Evolutionary conservation across 2,329 filamentous ascomycete species (phyloP).

Genomic region (Bipolaris cookei): DNA sequence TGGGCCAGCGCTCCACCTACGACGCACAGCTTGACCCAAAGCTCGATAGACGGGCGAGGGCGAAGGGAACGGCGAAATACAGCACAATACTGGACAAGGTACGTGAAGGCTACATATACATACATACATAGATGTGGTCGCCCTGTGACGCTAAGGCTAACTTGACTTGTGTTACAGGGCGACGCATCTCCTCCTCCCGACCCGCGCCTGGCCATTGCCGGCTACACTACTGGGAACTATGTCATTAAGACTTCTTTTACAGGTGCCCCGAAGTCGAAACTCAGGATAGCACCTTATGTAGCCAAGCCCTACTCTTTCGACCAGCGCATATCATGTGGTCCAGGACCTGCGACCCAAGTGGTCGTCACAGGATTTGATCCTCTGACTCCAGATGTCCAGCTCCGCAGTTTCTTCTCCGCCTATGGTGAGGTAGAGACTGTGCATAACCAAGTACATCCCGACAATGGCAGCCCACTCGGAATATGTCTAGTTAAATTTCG

Average conservation of each 20-base stretch:
- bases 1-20: constrained; percentile 66
- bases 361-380: constrained; percentile 97
- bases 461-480: constrained; percentile 90
- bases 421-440: constrained; percentile 90
- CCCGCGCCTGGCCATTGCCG: constrained; percentile 74
- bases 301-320: constrained; percentile 84
- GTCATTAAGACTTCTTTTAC: constrained; percentile 62
- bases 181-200: constrained; percentile 81
- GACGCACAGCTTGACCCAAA: constrained; percentile 68
- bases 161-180: constrained; percentile 63
- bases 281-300: constrained; percentile 76
- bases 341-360: constrained; percentile 86
- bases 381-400: constrained; percentile 77
- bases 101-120: constrained; percentile 43
- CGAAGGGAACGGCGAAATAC: constrained; percentile 58
- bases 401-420: constrained; percentile 75
- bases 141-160: constrained; percentile 51
- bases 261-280: constrained; percentile 68
- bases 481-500: constrained; percentile 91
- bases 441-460: constrained; percentile 92
- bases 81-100: constrained; percentile 58
- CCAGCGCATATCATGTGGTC: constrained; percentile 80
- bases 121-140: constrained; percentile 45
- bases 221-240: constrained; percentile 62
- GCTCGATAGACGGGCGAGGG: constrained; percentile 57